Evolutionary conservation across 495 filamentous ascomycete species (phyloP).

Genomic region (Penicillium argentinense): DNA sequence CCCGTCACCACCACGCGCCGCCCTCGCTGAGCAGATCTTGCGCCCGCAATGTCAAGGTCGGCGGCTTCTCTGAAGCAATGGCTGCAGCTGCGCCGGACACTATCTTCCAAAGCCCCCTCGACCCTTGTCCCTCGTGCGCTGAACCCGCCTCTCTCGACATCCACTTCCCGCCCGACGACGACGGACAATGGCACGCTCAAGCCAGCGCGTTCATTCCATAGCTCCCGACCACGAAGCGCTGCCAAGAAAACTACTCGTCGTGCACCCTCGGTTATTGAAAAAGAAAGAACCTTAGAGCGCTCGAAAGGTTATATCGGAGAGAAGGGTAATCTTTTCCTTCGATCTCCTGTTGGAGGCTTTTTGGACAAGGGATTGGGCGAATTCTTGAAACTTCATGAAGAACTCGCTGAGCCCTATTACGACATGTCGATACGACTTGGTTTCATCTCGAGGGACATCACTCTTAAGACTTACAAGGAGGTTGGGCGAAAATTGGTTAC

Average conservation of each 20-base stretch:
- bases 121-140: neutral
- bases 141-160: slow-evolving; percentile 3
- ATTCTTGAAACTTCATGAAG: neutral
- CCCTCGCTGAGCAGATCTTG: neutral
- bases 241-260: neutral
- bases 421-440: neutral
- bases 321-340: neutral
- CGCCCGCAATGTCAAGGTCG: slow-evolving; percentile 13
- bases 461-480: slow-evolving; percentile 17
- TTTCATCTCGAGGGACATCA: slow-evolving; percentile 11
- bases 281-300: neutral
- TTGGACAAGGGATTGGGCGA: neutral
- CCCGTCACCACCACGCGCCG: slow-evolving; percentile 8
- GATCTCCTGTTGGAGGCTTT: neutral
- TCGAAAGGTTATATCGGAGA: neutral
- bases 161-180: slow-evolving; percentile 7
- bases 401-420: neutral
- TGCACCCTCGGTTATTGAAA: neutral
- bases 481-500: slow-evolving; percentile 17
- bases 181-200: slow-evolving; percentile 9
- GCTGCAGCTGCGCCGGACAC: slow-evolving; percentile 7
- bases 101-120: neutral
- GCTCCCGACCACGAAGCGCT: neutral
- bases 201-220: slow-evolving; percentile 10
- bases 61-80: slow-evolving; percentile 11